Evolutionary conservation across 108 stramenopile species (phyloP), one percentile per base, ranked within the genome.

Genomic region (Nitzschia sp.): DNA sequence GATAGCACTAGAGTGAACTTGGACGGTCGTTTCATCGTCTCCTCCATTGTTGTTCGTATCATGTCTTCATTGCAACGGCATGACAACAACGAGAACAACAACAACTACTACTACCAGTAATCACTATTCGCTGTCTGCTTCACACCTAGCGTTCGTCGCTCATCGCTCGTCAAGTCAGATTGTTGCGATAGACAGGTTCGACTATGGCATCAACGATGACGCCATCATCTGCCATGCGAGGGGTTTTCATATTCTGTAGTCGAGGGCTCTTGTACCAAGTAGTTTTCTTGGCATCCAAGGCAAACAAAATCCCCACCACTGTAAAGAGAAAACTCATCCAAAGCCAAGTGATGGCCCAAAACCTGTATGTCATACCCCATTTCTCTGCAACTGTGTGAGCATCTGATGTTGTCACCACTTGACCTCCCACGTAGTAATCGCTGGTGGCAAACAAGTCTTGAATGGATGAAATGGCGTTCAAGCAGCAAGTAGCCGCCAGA

Each of bases 311-410:
- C 3, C 82, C 82, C 22, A 79, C 20, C 0, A 67, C 11, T 6
- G 77, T 79, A n/a, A 67, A 51, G 1, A 72, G 57, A 59, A 76
- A 20, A 7, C 70, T 65, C 62, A 83, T 66, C 1, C 70, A n/a
- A 8, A 83, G 50, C 82, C 82, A 83, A 11, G 63, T 43, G 29
- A 46, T 53, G 9, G 82, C 82, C 82, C 82, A 83, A 0, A 79
- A 40, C 17, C 25, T 14, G 34, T 76, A 70, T n/a, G 54, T 65
- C 38, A 25, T 53, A 21, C 82, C 82, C 70, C 51, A 59, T 10
- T 63, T 37, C 19, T 83, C 78, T 6, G 78, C 74, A 21, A 83
- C 75, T 8, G 75, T 64, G 43, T 72, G 67, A 0, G 82, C 82
- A 58, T 83, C 82, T 3, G 69, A 44, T 6, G 19, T 24, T 17